A percentile compares a stretch with the other conserved stretches of the same genome.
These are phyloP conservation scores for Voacanga thouarsii DNA, from an alignment of 257 asterid species.

Conservation along the genomic window DNA sequence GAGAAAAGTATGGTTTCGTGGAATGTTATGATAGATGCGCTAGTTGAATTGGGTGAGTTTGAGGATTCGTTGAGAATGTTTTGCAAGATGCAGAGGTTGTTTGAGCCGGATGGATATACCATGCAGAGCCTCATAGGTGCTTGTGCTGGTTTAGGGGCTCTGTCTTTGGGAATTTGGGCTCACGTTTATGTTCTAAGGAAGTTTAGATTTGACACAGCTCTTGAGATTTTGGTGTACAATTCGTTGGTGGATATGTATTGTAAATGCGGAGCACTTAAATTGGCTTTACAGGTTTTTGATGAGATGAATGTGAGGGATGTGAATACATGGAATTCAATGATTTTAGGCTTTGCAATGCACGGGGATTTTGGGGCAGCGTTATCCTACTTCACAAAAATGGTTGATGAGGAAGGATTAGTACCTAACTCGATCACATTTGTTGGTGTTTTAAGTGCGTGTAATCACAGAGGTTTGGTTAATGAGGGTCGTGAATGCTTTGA, in stretches of 20 bases:
- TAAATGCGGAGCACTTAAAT: conserved; percentile 64
- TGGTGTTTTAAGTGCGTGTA: conserved; percentile 64
- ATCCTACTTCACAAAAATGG: conserved; percentile 47
- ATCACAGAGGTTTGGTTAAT: conserved; percentile 61
- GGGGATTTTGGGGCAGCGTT: conserved; percentile 58
- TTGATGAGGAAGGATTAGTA: conserved; percentile 32
- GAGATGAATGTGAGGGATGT: conserved; percentile 50
- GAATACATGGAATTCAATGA: conserved; percentile 69
- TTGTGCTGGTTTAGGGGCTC: conserved; percentile 69
- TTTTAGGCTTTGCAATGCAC: conserved; percentile 61
- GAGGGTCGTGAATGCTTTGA: conserved; percentile 56
- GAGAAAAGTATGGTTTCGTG: conserved; percentile 69
- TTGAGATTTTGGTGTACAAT: conserved; percentile 48
- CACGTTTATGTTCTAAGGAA: conserved; percentile 56
- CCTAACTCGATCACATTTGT: conserved; percentile 74
- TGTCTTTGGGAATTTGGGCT: conserved; percentile 69
- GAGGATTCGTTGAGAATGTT: conserved; percentile 51
- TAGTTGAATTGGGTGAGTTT: conserved; percentile 64
- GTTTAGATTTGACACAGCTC: conserved; percentile 21
- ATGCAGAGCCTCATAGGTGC: conserved; percentile 70
- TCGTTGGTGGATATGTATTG: conserved; percentile 72
- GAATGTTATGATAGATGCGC: conserved; percentile 66
- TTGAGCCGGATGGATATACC: conserved; percentile 73
- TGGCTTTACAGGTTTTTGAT: conserved; percentile 61
- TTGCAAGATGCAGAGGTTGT: conserved; percentile 43